Percentiles rank a stretch among this genome's conserved stretches.
Conservation (phyloP, 352 stramenopile species). For the Albugo laibachii region DNA sequence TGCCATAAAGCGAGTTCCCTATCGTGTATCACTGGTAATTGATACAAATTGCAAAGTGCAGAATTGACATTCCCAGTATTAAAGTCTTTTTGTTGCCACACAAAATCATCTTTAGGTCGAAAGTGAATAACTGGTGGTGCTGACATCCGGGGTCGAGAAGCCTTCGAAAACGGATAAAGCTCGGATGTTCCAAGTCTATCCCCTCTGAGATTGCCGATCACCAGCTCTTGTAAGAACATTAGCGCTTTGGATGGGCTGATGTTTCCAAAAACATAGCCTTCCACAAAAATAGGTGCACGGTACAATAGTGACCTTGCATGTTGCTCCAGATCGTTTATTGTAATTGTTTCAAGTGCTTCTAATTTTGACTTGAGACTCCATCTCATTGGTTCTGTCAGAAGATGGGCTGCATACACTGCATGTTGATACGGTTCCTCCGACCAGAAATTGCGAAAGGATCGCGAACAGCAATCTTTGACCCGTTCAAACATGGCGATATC, state of each 20-base stretch:
- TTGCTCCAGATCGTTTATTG: constrained; percentile 20
- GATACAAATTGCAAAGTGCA: constrained; percentile 47
- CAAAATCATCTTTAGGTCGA: constrained; percentile 16
- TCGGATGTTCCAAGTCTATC: background rate
- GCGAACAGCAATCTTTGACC: constrained; percentile 65
- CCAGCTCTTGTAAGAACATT: constrained; percentile 13
- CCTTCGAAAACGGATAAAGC: background rate
- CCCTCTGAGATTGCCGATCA: background rate
- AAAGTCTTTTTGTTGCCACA: constrained; percentile 30
- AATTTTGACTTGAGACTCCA: constrained; percentile 80
- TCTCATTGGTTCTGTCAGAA: constrained; percentile 50
- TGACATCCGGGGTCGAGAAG: background rate
- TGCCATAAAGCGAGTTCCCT: constrained; percentile 3
- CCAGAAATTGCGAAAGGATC: constrained; percentile 78
- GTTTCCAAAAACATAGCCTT: constrained; percentile 60
- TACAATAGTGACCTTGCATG: constrained; percentile 42
- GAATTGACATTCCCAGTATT: constrained; percentile 63
- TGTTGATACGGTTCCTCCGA: constrained; percentile 84
- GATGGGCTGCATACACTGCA: constrained; percentile 50
- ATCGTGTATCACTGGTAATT: constrained; percentile 15
- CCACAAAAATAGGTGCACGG: constrained; percentile 27
- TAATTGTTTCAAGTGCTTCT: constrained; percentile 34
- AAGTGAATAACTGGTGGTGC: background rate
- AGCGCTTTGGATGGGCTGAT: constrained; percentile 10
- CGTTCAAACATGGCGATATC: constrained; percentile 24